A percentile compares a stretch with the other conserved stretches of the same genome.
Conservation (phyloP, 75 land plant species). For the Chamaecyparis obtusa region DNA sequence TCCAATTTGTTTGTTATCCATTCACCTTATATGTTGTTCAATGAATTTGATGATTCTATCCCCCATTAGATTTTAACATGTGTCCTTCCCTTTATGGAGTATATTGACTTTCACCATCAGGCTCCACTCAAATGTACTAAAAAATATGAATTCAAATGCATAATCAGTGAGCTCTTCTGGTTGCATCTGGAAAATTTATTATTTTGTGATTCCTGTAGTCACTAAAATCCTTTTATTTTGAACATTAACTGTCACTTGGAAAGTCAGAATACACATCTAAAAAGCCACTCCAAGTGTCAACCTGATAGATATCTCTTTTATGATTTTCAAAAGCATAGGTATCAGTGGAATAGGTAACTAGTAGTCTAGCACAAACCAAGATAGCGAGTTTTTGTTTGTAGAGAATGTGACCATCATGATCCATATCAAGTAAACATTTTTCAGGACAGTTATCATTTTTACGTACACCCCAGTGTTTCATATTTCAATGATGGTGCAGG, state of each 20-base stretch:
- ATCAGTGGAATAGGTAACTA: not conserved
- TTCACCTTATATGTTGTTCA: too few species aligned
- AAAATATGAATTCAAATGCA: not conserved
- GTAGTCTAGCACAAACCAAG: not conserved
- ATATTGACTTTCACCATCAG: too few species aligned
- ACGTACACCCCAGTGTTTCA: not conserved
- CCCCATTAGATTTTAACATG: too few species aligned
- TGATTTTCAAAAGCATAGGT: not conserved
- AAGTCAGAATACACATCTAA: not conserved
- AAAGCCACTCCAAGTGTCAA: not conserved
- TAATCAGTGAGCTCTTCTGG: not conserved
- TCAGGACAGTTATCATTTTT: not conserved
- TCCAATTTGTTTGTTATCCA: not conserved
- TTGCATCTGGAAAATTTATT: not conserved
- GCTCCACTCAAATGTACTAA: too few species aligned
- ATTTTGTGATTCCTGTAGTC: not conserved
- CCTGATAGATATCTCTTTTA: not conserved
- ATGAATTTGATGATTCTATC: too few species aligned
- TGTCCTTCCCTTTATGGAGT: too few species aligned
- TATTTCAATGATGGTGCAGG: not conserved
- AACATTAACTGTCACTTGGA: not conserved
- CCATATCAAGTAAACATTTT: not conserved
- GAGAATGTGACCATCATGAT: not conserved
- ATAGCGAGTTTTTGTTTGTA: not conserved
- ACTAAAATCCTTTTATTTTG: not conserved